Conservation (phyloP, 1,284 basidiomycete genomes). For the Neotropicomus parvogracilis region DNA sequence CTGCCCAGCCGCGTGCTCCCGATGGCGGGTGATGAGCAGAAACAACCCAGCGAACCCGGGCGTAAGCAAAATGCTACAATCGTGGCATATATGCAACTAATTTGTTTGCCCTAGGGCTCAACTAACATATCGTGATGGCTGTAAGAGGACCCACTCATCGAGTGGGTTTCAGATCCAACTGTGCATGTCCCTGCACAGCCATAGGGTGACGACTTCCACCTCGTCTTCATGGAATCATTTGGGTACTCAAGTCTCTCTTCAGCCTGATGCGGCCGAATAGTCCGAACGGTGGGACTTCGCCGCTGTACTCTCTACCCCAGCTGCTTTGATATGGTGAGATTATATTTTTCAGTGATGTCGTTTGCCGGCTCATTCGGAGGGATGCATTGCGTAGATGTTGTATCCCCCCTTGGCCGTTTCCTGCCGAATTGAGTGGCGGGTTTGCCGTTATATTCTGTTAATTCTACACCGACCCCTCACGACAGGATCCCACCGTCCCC, state of each 20-base stretch:
- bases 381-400: background rate
- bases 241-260: background rate
- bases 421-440: constrained; percentile 1
- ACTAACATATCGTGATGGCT: background rate
- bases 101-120: constrained; percentile 2
- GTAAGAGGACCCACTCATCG: constrained; percentile 3
- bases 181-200: constrained; percentile 24
- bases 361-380: constrained; percentile 2
- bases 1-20: constrained; percentile 18
- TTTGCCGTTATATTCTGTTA: background rate
- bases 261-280: background rate
- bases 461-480: background rate
- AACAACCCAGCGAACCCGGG: constrained; percentile 1
- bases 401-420: background rate
- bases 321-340: constrained; percentile 8
- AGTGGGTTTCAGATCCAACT: constrained; percentile 5
- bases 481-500: background rate
- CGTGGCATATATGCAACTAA: constrained; percentile 22
- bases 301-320: background rate
- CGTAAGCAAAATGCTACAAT: constrained; percentile 13
- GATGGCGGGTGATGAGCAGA: constrained; percentile 19
- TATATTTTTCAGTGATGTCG: background rate
- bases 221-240: background rate
- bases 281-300: background rate
- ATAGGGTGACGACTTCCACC: constrained; percentile 12